Conservation (phyloP, 306 rosid genomes). For the Vicia sativa region DNA sequence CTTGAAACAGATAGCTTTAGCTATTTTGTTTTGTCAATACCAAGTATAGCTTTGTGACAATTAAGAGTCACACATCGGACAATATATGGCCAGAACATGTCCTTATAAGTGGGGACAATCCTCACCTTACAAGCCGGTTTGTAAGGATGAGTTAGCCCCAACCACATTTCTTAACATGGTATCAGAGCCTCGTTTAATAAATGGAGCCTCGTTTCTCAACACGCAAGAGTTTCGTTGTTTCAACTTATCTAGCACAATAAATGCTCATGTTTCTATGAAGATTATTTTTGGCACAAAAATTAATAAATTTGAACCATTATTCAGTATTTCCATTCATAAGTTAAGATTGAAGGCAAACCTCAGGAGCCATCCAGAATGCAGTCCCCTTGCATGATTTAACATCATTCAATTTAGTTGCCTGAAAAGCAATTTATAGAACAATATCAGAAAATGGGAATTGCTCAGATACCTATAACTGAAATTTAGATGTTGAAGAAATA, state of each 20-base stretch:
- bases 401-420: constrained; percentile 84
- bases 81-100: too few relatives aligned
- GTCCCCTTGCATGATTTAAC: constrained; percentile 84
- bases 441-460: constrained; percentile 33
- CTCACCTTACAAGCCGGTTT: too few relatives aligned
- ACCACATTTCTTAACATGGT: too few relatives aligned
- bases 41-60: too few relatives aligned
- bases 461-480: constrained; percentile 28
- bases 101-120: too few relatives aligned
- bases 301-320: constrained; percentile 20
- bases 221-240: too few relatives aligned
- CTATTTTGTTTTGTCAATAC: background rate
- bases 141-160: too few relatives aligned
- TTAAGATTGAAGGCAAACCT: constrained; percentile 65
- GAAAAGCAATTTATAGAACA: constrained; percentile 38
- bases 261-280: background rate
- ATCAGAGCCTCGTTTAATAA: too few relatives aligned
- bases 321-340: constrained; percentile 20
- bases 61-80: too few relatives aligned
- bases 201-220: too few relatives aligned
- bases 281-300: background rate
- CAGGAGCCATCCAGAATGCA: constrained; percentile 99
- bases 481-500: constrained; percentile 1
- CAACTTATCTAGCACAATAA: background rate
- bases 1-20: constrained; percentile 7